Percentiles rank a stretch among this genome's conserved stretches.
phyloP scores from a whole-genome alignment of 73 alveolate genomes.

The Effrenium voratum region DNA sequence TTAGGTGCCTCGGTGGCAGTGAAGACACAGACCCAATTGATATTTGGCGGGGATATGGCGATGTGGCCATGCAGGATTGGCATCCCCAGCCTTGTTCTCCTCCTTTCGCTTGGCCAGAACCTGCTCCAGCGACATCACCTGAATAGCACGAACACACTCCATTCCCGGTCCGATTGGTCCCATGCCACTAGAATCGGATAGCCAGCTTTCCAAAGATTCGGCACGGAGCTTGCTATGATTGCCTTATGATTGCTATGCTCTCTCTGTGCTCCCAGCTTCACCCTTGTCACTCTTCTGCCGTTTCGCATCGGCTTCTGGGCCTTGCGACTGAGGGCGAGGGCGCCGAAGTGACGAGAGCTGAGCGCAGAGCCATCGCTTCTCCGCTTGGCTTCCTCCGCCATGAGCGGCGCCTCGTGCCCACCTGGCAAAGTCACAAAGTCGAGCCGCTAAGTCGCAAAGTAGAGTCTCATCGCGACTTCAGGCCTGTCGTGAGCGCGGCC shows the following conservation, averaged over 20 bases:
- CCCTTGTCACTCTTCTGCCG: slow-evolving; percentile 34
- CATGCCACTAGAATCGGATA: too few species aligned
- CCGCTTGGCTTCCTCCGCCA: slow-evolving; percentile 27
- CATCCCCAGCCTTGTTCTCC: slow-evolving; percentile 35
- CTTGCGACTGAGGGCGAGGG: not conserved
- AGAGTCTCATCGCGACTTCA: too few species aligned
- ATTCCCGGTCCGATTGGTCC: too few species aligned
- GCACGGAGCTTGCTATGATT: too few species aligned
- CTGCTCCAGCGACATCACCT: slow-evolving; percentile 84
- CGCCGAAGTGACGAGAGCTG: not conserved
- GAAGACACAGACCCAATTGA: not conserved
- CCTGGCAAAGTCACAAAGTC: too few species aligned
- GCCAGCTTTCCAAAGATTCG: too few species aligned
- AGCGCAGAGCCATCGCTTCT: slow-evolving; percentile 27
- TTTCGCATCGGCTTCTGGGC: slow-evolving; percentile 61
- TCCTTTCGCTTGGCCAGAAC: slow-evolving; percentile 86
- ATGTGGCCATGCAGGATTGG: not conserved
- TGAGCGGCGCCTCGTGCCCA: not conserved
- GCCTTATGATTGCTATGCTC: not conserved
- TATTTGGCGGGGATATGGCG: not conserved
- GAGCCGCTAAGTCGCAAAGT: too few species aligned
- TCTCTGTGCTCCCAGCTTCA: slow-evolving; percentile 1
- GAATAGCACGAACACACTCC: too few species aligned
- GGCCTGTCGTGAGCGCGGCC: too few species aligned
- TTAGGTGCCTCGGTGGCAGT: slow-evolving; percentile 30